Evolutionary conservation across 352 stramenopile genomes (phyloP).

Genomic region (Blastocystis sp.): DNA sequence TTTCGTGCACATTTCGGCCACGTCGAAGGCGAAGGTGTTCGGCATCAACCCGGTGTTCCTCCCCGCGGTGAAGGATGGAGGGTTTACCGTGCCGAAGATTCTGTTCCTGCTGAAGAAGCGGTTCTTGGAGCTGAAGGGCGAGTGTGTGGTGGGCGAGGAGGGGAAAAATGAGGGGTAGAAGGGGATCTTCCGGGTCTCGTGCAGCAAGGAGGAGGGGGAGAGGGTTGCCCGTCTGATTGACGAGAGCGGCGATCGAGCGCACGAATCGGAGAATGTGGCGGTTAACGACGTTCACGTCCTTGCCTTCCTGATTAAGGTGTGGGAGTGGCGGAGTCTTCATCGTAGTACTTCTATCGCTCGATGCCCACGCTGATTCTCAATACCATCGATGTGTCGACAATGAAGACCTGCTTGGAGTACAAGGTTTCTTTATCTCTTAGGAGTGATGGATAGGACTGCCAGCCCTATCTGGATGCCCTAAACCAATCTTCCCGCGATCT

Average conservation of each 20-base stretch:
- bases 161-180: neutral
- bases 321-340: neutral
- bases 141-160: neutral
- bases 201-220: slow-evolving; percentile 2
- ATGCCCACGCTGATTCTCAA: slow-evolving; percentile 37
- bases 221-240: slow-evolving; percentile 27
- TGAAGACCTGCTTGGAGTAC: neutral
- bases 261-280: neutral
- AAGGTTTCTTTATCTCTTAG: neutral
- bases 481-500: neutral
- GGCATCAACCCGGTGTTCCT: slow-evolving; percentile 43
- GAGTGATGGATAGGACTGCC: slow-evolving; percentile 4
- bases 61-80: neutral
- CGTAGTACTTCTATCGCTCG: slow-evolving; percentile 17
- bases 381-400: neutral
- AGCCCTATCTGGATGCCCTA: neutral
- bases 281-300: slow-evolving; percentile 24
- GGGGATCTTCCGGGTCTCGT: slow-evolving; percentile 38
- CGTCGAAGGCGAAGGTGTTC: slow-evolving; percentile 51
- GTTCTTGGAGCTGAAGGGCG: slow-evolving; percentile 5
- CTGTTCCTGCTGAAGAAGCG: slow-evolving; percentile 31
- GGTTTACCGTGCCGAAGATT: slow-evolving; percentile 7
- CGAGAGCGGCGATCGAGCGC: neutral
- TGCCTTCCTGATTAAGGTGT: slow-evolving; percentile 40
- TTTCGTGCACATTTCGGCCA: slow-evolving; percentile 41